phyloP scores from a whole-genome alignment of 2,329 filamentous ascomycete genomes.

The Trichoderma sp. region DNA sequence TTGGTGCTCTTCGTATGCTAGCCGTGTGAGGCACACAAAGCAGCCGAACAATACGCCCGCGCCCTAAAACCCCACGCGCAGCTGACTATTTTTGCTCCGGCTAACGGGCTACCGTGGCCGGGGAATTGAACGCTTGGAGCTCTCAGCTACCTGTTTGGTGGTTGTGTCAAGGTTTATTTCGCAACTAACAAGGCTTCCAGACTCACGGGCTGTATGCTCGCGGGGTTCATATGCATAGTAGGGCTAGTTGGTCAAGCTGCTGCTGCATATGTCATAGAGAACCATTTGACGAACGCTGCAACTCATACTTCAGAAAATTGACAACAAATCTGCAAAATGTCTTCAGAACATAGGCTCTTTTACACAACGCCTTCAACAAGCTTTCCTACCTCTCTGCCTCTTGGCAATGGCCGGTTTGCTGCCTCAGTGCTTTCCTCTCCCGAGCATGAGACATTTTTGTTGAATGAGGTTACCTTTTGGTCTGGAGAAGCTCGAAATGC shows the following conservation, averaged over 20 bases:
- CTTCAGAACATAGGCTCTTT: constrained; percentile 19
- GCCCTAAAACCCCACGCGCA: constrained; percentile 5
- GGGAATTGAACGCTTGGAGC: neutral
- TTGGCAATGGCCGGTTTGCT: constrained; percentile 22
- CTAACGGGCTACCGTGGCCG: neutral
- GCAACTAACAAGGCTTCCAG: neutral
- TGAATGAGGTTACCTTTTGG: constrained; percentile 25
- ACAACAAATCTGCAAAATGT: neutral
- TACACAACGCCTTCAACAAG: constrained; percentile 15
- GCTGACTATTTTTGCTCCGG: constrained; percentile 13
- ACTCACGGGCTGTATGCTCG: neutral
- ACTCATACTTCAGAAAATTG: neutral
- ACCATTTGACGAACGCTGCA: neutral
- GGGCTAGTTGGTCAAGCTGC: neutral
- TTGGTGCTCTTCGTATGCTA: neutral
- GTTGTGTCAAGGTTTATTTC: neutral
- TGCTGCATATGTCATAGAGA: neutral
- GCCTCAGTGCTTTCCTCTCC: constrained; percentile 22
- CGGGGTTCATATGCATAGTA: neutral
- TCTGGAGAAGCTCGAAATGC: constrained; percentile 7
- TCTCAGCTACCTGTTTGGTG: neutral
- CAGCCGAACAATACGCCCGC: constrained; percentile 16
- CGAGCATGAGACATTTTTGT: constrained; percentile 7
- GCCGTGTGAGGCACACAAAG: neutral
- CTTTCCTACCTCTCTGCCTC: constrained; percentile 22